Evolutionary conservation across 805 yeast species (phyloP).

Genomic region (Yamadazyma olivae): DNA sequence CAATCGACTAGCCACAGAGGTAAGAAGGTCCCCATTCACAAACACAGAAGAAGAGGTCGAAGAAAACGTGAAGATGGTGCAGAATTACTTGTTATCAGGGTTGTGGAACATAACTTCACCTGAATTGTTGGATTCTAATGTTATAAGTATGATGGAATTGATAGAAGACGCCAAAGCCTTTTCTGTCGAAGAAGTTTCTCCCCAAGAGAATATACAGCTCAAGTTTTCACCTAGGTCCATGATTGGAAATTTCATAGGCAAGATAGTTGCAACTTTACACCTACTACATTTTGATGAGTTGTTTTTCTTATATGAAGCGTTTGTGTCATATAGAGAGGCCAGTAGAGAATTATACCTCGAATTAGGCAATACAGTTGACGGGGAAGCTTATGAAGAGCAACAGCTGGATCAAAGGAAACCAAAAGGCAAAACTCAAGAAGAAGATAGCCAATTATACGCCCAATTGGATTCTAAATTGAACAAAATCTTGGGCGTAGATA

Average conservation of each 20-base stretch:
- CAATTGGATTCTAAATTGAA: constrained; percentile 12
- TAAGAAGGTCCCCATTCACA: constrained; percentile 2
- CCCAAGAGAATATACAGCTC: background rate
- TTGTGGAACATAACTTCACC: constrained; percentile 49
- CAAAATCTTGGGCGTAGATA: constrained; percentile 7
- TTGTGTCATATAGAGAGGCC: constrained; percentile 31
- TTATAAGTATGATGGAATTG: constrained; percentile 4
- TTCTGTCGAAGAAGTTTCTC: background rate
- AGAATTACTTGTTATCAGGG: constrained; percentile 9
- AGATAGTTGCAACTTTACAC: constrained; percentile 28
- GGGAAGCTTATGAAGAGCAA: background rate
- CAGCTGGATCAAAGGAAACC: background rate
- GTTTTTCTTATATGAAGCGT: constrained; percentile 27
- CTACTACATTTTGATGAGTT: constrained; percentile 38
- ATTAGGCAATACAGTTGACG: constrained; percentile 1
- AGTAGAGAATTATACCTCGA: constrained; percentile 18
- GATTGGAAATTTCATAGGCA: constrained; percentile 32
- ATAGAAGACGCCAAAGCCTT: constrained; percentile 7
- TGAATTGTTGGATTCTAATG: constrained; percentile 39
- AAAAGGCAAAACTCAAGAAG: constrained; percentile 5
- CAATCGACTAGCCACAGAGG: constrained; percentile 12
- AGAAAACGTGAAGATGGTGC: constrained; percentile 2
- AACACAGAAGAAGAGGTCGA: background rate
- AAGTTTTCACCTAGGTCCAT: constrained; percentile 18
- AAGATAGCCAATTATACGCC: constrained; percentile 15